phyloP scores from a whole-genome alignment of 2,329 filamentous ascomycete genomes.

The Arachnopeziza araneosa region DNA sequence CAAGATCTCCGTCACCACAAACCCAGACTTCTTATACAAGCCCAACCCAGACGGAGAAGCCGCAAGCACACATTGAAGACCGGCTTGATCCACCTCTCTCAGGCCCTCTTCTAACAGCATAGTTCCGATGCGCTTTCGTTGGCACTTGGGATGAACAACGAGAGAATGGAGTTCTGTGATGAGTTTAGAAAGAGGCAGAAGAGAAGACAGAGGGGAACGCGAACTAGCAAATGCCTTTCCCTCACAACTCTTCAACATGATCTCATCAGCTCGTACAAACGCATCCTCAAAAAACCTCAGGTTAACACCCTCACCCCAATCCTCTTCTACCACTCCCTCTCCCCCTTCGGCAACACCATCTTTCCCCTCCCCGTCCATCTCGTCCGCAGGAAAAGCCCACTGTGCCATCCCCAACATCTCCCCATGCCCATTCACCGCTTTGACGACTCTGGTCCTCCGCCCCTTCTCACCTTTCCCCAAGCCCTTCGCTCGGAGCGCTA shows the following conservation, averaged over 20 bases:
- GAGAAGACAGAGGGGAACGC: conserved; percentile 7
- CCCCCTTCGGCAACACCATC: not conserved
- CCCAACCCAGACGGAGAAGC: conserved; percentile 21
- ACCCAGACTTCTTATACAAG: conserved; percentile 24
- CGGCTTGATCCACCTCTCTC: conserved; percentile 12
- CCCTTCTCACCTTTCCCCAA: conserved; percentile 1
- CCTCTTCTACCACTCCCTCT: not conserved
- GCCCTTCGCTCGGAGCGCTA: not conserved
- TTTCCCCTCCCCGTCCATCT: not conserved
- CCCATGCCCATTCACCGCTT: conserved; percentile 9
- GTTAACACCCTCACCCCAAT: conserved; percentile 19
- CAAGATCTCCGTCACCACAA: conserved; percentile 16
- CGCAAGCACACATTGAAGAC: conserved; percentile 23
- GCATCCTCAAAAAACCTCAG: conserved; percentile 22
- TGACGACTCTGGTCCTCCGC: conserved; percentile 7
- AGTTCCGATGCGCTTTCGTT: conserved; percentile 23
- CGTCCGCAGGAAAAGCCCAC: conserved; percentile 11
- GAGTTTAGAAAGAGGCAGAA: not conserved
- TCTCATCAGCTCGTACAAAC: conserved; percentile 19
- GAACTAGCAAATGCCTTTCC: conserved; percentile 21
- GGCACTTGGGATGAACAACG: conserved; percentile 16
- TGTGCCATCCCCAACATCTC: conserved; percentile 17
- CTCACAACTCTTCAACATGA: conserved; percentile 15
- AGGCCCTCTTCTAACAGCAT: conserved; percentile 19
- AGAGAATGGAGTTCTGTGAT: conserved; percentile 18